Conservation (phyloP, 495 filamentous ascomycete genomes). For the Apiosordaria backusii region DNA sequence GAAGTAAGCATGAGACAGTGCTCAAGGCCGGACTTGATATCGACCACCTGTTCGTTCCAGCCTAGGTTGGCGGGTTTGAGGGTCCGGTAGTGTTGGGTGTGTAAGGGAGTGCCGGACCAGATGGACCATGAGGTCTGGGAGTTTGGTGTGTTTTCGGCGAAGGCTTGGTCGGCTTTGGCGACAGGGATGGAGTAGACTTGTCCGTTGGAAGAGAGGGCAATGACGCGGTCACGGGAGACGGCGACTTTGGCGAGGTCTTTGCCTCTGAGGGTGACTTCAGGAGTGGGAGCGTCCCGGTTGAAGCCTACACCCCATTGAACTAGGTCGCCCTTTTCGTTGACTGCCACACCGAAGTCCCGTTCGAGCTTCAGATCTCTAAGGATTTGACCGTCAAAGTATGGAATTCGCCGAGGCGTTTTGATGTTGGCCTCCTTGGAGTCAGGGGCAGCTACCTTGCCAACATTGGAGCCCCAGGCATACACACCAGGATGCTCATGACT, state of each 20-base stretch:
- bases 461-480: constrained; percentile 90
- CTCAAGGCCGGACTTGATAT: constrained; percentile 74
- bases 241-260: constrained; percentile 71
- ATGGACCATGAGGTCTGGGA: constrained; percentile 54
- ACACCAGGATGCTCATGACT: constrained; percentile 88
- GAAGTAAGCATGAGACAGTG: constrained; percentile 85
- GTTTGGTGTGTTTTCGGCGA: constrained; percentile 52
- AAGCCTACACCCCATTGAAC: constrained; percentile 88
- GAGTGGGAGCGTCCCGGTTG: constrained; percentile 47
- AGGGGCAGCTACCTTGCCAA: constrained; percentile 78
- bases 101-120: constrained; percentile 69
- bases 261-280: constrained; percentile 70
- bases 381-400: constrained; percentile 80
- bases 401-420: constrained; percentile 73
- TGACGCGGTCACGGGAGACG: constrained; percentile 75
- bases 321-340: constrained; percentile 83
- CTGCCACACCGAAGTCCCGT: constrained; percentile 78
- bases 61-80: constrained; percentile 62
- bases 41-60: constrained; percentile 70
- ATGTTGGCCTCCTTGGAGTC: constrained; percentile 71
- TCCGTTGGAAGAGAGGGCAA: constrained; percentile 75
- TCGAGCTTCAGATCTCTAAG: constrained; percentile 86
- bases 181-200: constrained; percentile 82
- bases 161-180: constrained; percentile 63
- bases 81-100: constrained; percentile 61